Percentiles rank a stretch among this genome's conserved stretches.
Evolutionary conservation across 495 filamentous ascomycete genomes (phyloP).

Genomic region (Terfezia boudieri): DNA sequence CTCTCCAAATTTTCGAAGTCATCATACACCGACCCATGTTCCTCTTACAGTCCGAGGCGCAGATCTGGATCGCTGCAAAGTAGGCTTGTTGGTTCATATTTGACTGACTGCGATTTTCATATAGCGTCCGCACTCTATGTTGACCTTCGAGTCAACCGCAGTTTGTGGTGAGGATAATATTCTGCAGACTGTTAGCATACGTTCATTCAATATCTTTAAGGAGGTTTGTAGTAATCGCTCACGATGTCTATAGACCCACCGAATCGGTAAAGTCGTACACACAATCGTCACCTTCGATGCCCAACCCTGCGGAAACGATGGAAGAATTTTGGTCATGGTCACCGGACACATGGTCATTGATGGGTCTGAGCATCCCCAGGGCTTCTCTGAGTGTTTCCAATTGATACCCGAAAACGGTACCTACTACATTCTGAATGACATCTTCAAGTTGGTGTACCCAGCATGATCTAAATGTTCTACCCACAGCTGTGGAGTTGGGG

Average conservation of each 20-base stretch:
- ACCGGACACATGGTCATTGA: slow-evolving; percentile 72
- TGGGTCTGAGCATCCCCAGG: slow-evolving; percentile 56
- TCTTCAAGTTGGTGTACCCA: slow-evolving; percentile 63
- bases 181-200: slow-evolving; percentile 53
- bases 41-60: too few relatives aligned
- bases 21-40: too few relatives aligned
- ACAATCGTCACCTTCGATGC: slow-evolving; percentile 45
- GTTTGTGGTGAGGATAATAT: slow-evolving; percentile 38
- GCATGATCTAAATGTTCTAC: background rate
- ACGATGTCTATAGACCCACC: slow-evolving; percentile 33
- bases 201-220: background rate
- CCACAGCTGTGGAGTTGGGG: too few relatives aligned
- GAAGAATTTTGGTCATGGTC: slow-evolving; percentile 59
- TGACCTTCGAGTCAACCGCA: slow-evolving; percentile 63
- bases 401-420: slow-evolving; percentile 48
- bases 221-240: slow-evolving; percentile 7
- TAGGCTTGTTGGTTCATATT: too few relatives aligned
- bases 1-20: background rate
- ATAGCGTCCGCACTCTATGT: slow-evolving; percentile 67
- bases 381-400: slow-evolving; percentile 69
- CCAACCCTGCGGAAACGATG: slow-evolving; percentile 39
- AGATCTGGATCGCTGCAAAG: too few relatives aligned
- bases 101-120: background rate
- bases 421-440: slow-evolving; percentile 77
- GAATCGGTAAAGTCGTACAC: slow-evolving; percentile 61